Base-by-base conservation (phyloP, 768 basidiomycete species). In the Podaxis sp. region DNA sequence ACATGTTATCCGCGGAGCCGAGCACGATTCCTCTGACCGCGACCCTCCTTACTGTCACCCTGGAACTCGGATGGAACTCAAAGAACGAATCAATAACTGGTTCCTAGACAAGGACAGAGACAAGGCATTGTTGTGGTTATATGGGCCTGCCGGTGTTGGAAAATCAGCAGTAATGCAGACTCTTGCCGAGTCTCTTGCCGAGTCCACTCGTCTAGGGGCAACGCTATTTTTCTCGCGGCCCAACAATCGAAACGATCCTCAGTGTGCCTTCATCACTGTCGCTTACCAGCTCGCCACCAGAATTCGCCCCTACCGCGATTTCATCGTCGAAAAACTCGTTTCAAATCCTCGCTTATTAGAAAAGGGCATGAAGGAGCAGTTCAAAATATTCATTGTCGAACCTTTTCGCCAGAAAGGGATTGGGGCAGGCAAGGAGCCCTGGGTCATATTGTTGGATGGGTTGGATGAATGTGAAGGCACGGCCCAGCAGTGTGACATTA, bases 121-220 rank as follows among this genome's bases (percentile, higher is more conserved):
- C 15, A 54, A 54, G 33, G 46, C 44, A 15, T 44, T 55, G 2
- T 51, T 63, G 44, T 63, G 62, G 62, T 9, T 63, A 17, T 39
- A 17, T 30, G 62, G 62, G 42, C 17, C 15, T n/a, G 12, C 6
- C 17, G 42, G 42, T 7, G 13, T 44, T 13, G 42, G 42, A 40
- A 40, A 40, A 40, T 40, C 39, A 0, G 39, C 39, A 17, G 39
- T 40, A 11, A 17, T 17, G 11, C 39, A 40, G 39, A 40, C 62
- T 2, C 26, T 63, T n/a, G 55, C 54, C 19, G 36, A 44, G 28
- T 4, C 44, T 6, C 52, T 55, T 6, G 13, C 9, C 22, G 24
- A 56, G 19, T 33, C 24, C 2, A 2, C 26, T 2, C 39, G 39
- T 12, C 15, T 40, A 17, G 12, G 11, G 39, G 15, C 12, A 0